A percentile compares a stretch with the other conserved stretches of the same genome.
Evolutionary conservation across 176 grass and related monocot genomes (phyloP).

Genomic region (Thalia dealbata): DNA sequence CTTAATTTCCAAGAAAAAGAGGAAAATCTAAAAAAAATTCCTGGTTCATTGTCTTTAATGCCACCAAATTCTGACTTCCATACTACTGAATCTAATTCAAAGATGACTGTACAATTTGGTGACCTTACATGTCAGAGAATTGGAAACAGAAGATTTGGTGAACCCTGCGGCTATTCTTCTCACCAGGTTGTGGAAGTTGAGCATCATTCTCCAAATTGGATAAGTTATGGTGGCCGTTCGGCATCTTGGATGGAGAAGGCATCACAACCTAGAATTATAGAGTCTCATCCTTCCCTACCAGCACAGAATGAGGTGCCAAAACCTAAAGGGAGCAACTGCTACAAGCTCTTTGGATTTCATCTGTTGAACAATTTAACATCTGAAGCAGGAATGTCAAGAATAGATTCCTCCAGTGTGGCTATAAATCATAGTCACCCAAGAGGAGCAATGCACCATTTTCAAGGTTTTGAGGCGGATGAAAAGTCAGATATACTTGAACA

Average conservation of each 20-base stretch:
- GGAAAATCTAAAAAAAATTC: slow-evolving; percentile 27
- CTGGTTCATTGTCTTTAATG: slow-evolving; percentile 44
- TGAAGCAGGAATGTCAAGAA: slow-evolving; percentile 27
- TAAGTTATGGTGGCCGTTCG: slow-evolving; percentile 29
- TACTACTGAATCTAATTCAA: slow-evolving; percentile 25
- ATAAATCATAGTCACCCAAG: slow-evolving; percentile 8
- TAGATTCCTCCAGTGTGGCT: slow-evolving; percentile 25
- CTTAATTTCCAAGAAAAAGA: slow-evolving; percentile 43
- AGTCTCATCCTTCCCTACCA: slow-evolving; percentile 37
- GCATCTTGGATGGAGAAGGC: slow-evolving; percentile 24
- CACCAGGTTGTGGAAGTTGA: slow-evolving; percentile 23
- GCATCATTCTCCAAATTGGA: slow-evolving; percentile 36
- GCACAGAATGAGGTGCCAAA: slow-evolving; percentile 37
- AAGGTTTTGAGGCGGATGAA: slow-evolving; percentile 26
- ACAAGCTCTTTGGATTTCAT: slow-evolving; percentile 66
- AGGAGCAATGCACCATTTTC: slow-evolving; percentile 19
- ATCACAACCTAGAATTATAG: slow-evolving; percentile 16
- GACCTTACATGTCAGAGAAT: slow-evolving; percentile 29
- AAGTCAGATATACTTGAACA: slow-evolving; percentile 21
- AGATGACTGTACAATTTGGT: slow-evolving; percentile 22
- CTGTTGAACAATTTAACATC: slow-evolving; percentile 31
- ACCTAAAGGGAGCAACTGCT: slow-evolving; percentile 31
- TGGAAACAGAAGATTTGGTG: slow-evolving; percentile 26
- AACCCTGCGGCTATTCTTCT: slow-evolving; percentile 22
- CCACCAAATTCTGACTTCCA: slow-evolving; percentile 37